Evolutionary conservation across 192 early-diverging fungal species (phyloP), one percentile per base, ranked within the genome.

Genomic region (Gonapodya prolifera): DNA sequence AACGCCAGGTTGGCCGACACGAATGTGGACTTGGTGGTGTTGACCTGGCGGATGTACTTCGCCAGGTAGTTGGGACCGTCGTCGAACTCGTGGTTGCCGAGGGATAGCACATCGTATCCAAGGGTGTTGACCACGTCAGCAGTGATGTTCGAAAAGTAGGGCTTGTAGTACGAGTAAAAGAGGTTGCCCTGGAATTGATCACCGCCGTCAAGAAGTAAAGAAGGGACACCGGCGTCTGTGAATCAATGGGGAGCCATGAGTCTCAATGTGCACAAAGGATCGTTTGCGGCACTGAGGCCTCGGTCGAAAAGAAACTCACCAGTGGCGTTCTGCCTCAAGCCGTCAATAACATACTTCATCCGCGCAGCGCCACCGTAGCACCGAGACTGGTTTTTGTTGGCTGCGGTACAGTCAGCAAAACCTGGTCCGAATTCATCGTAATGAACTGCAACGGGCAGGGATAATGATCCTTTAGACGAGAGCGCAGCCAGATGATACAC

Each of bases 61-160:
- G 81, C 86, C n/a, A 90, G 76, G 77, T 86, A 78, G 2, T 83
- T 80, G 0, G 87, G 85, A 0, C 91, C 91, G 13, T 84, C 83
- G 81, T 94, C 93, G 71, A 91, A 92, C 81, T 94, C 91, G 80
- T 94, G 93, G 79, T 92, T 91, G 71, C 89, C 88, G 90, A 83
- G 79, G 29, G 84, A 74, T 74, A 88, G 79, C 17, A 87, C 85
- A 69, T 92, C 88, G 80, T 89, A 88, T 28, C 80, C 84, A 18
- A 92, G 83, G 33, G 83, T 83, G 80, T 94, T 93, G 83, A 93
- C 87, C 70, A 91, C 78, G 28, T 82, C 80, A 0, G 85, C 87
- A 8, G 84, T 85, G 45, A 69, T 69, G n/a, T 69, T 69, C 45
- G n/a, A 16, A 34, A 84, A 78, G 76, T 87, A 85, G 34, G 90